Evolutionary conservation across 148 eudicot species (phyloP).

Genomic region (Chenopodium formosanum): DNA sequence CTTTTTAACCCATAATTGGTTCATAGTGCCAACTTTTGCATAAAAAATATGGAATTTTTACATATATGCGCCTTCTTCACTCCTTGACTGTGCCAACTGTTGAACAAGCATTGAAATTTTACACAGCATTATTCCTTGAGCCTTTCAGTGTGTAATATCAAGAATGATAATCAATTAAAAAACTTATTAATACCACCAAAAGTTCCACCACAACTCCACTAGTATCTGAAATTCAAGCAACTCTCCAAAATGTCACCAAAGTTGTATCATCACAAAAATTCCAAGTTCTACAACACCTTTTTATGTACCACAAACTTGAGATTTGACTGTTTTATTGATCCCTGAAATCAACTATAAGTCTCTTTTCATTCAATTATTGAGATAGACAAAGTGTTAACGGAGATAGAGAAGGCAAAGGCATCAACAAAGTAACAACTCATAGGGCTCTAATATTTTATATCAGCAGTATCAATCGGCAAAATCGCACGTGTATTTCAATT

Average conservation of each 20-base stretch:
- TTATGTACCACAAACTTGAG: background rate
- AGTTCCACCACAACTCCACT: background rate
- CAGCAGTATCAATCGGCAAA: background rate
- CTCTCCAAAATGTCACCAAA: background rate
- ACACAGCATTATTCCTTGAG: too few species aligned
- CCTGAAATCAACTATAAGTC: background rate
- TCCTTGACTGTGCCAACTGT: too few species aligned
- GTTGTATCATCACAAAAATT: background rate
- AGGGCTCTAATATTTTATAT: background rate
- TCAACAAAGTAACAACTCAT: background rate
- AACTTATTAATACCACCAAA: background rate
- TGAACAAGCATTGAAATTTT: too few species aligned
- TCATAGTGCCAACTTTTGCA: too few species aligned
- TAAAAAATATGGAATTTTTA: too few species aligned
- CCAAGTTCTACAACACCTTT: background rate
- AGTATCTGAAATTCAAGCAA: background rate
- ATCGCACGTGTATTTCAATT: background rate
- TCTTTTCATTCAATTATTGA: background rate
- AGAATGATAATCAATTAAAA: too few species aligned
- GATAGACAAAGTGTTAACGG: too few species aligned
- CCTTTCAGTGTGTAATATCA: too few species aligned
- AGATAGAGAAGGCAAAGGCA: background rate
- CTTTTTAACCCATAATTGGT: too few species aligned
- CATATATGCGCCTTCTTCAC: too few species aligned
- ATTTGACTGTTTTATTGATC: background rate